Evolutionary conservation across 1,284 basidiomycete species (phyloP).

Genomic region (Fomitopsis betulina): DNA sequence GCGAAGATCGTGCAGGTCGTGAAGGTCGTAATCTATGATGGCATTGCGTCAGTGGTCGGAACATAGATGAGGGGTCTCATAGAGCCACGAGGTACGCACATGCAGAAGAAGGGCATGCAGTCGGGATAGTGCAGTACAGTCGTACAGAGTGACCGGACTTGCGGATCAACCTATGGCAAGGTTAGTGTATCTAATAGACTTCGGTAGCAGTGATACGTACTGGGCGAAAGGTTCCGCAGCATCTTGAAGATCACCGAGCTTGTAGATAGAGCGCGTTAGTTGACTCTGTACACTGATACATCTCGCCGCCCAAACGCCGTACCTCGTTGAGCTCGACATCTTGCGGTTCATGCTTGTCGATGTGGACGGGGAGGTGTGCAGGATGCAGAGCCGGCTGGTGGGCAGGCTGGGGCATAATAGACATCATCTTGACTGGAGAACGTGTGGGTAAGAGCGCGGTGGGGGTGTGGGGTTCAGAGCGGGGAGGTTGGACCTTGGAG

Average conservation of each 20-base stretch:
- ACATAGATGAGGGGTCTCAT: background rate
- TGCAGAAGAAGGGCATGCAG: constrained; percentile 50
- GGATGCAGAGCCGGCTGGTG: constrained; percentile 26
- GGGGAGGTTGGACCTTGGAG: background rate
- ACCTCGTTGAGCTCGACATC: constrained; percentile 41
- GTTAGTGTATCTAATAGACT: background rate
- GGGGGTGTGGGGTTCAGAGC: background rate
- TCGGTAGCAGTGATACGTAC: constrained; percentile 30
- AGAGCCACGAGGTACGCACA: constrained; percentile 36
- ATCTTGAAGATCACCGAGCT: constrained; percentile 48
- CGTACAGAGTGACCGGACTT: constrained; percentile 38
- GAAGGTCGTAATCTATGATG: constrained; percentile 51
- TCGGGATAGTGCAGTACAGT: constrained; percentile 61
- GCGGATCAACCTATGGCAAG: constrained; percentile 36
- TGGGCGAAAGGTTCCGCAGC: constrained; percentile 55
- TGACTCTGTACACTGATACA: background rate
- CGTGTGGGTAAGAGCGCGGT: constrained; percentile 10
- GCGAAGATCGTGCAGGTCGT: constrained; percentile 63
- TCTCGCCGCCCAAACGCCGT: constrained; percentile 7
- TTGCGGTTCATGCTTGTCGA: constrained; percentile 22
- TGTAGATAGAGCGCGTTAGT: background rate
- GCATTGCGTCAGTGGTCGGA: constrained; percentile 1
- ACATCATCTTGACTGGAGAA: constrained; percentile 31
- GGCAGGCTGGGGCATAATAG: constrained; percentile 30
- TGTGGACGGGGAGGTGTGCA: constrained; percentile 28